Base-by-base conservation (phyloP, 345 rosid species). In the Populus alba region DNA sequence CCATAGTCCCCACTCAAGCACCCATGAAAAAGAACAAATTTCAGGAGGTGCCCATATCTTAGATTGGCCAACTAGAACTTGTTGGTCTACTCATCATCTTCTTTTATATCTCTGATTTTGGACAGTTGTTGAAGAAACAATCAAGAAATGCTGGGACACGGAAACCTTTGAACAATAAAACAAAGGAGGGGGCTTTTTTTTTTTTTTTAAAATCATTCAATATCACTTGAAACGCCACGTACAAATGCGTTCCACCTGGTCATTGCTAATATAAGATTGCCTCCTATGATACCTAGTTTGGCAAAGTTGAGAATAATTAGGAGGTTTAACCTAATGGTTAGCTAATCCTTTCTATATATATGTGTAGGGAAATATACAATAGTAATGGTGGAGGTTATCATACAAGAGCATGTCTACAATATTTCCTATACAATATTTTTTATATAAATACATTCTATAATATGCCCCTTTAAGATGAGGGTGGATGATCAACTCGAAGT, bases 81-180 rank as follows among this genome's bases (percentile, higher is more conserved):
- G 81, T 51, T n/a, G 38, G 76, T 74, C 80, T 43, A 80, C 57
- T 85, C 27, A 25, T 25, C 27, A 25, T 25, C 27, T 9, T 68
- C 49, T 35, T 79, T 79, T 55, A 75, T 66, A 55, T 37, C 41
- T 45, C 38, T 43, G 31, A 43, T 45, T 79, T 68, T 41, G 65
- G 80, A 70, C 45, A 10, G 18, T 66, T 72, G 11, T 37, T 57
- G 38, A 45, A 23, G n/a, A 70, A 25, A 43, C 8, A 5, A 51
- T 35, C n/a, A 59, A 9, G 47, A 75, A 25, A 25, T 0, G 27
- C 27, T 25, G 1, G 27, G 27, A 25, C 27, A 25, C 27, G 27
- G 27, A 25, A 25, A 25, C 27, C 27, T 25, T 25, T 25, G 27
- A 27, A 27, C 27, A 27, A 27, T 27, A 27, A 27, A 27, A 27